These are phyloP conservation scores for Hibiscus mutabilis DNA, from an alignment of 345 rosid species.

Conservation along the genomic window DNA sequence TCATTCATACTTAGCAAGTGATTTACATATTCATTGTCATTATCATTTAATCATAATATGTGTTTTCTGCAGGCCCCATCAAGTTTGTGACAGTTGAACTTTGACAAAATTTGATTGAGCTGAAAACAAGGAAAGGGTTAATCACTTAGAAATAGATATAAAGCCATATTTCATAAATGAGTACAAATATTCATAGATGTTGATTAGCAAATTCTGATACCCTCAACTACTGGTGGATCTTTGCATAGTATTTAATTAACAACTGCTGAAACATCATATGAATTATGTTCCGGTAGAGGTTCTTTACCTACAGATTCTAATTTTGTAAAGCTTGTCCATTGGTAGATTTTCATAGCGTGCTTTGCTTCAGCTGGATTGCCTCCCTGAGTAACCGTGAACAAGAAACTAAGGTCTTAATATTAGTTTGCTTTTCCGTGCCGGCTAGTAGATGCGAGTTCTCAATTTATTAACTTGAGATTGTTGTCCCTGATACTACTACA, in stretches of 20 bases:
- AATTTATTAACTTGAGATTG: background rate
- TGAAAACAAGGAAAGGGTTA: constrained; percentile 15
- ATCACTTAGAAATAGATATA: constrained; percentile 12
- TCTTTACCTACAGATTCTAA: background rate
- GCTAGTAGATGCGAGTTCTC: background rate
- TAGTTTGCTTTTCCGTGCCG: background rate
- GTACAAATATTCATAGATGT: constrained; percentile 12
- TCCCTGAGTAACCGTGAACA: background rate
- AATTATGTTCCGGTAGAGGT: background rate
- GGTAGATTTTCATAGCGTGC: background rate
- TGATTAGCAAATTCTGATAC: background rate
- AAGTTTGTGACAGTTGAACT: too few relatives aligned
- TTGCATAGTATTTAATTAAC: constrained; percentile 11
- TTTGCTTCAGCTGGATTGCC: background rate
- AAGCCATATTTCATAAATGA: constrained; percentile 10
- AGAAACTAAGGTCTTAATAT: background rate
- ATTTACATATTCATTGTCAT: constrained; percentile 4
- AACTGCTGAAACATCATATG: background rate
- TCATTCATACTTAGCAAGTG: constrained; percentile 5
- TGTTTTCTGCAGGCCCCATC: constrained; percentile 13
- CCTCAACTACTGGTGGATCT: background rate
- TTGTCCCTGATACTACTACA: too few relatives aligned
- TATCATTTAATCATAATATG: constrained; percentile 10
- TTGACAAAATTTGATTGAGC: constrained; percentile 11
- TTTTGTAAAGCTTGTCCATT: background rate